Conservation (phyloP, 345 rosid genomes). For the Camelina hispida region DNA sequence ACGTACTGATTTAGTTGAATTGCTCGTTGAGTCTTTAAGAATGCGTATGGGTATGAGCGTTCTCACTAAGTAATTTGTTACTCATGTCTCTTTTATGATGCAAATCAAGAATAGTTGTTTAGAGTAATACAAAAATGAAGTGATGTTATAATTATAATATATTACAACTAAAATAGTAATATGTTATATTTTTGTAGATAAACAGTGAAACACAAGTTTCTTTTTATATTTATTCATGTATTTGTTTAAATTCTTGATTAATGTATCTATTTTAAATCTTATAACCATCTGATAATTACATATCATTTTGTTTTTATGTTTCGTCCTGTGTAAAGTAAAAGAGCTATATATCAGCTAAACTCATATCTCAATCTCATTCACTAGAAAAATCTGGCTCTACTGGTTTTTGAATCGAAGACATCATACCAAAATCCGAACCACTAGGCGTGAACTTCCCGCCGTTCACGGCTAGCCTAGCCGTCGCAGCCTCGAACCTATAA, state of each 20-base stretch:
- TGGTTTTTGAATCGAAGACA: constrained; percentile 68
- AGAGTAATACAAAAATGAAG: too few species aligned
- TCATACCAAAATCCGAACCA: constrained; percentile 51
- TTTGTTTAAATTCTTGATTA: too few species aligned
- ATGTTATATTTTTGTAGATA: too few species aligned
- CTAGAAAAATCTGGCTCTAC: constrained; percentile 80
- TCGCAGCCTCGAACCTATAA: constrained; percentile 18
- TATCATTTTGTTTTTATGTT: background rate
- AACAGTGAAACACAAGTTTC: too few species aligned
- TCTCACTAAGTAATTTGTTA: background rate
- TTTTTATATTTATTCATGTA: too few species aligned
- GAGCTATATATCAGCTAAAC: background rate
- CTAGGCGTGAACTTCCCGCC: constrained; percentile 48
- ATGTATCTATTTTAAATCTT: too few species aligned
- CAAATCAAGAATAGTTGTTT: too few species aligned
- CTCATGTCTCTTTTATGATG: background rate
- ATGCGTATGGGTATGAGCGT: too few species aligned
- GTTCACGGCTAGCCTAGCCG: constrained; percentile 48
- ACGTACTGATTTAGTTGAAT: too few species aligned
- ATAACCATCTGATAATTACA: background rate
- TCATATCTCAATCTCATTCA: constrained; percentile 40
- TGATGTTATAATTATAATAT: too few species aligned
- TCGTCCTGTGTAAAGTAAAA: background rate
- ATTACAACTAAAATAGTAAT: too few species aligned
- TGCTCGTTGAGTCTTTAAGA: too few species aligned